Evolutionary conservation across 73 alveolate genomes (phyloP).

Genomic region (Paramecium biaurelia): DNA sequence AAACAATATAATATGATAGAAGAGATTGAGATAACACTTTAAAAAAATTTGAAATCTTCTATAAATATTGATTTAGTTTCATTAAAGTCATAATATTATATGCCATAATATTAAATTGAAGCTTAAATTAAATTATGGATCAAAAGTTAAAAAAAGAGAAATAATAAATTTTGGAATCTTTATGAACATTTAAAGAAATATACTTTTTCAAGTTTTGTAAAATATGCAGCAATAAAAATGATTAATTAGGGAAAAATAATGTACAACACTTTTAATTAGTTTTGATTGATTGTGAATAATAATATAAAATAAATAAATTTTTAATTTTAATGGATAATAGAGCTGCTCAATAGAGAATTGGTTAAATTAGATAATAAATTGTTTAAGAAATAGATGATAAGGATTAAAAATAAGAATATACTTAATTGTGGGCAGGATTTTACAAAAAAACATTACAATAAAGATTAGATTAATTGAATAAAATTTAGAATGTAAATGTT

Average conservation of each 20-base stretch:
- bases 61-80: neutral
- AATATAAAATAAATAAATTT: neutral
- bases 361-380: neutral
- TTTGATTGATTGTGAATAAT: neutral
- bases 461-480: slow-evolving; percentile 59
- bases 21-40: neutral
- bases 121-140: neutral
- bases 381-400: neutral
- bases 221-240: neutral
- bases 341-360: slow-evolving; percentile 25
- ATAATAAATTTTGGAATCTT: neutral
- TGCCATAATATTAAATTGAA: slow-evolving; percentile 16
- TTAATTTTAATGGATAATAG: neutral
- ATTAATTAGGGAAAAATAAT: neutral
- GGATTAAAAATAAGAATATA: neutral
- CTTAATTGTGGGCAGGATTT: slow-evolving; percentile 55
- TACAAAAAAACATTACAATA: slow-evolving; percentile 52
- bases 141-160: neutral
- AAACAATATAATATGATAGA: neutral
- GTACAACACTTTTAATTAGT: neutral
- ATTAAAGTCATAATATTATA: neutral
- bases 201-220: neutral
- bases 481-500: slow-evolving; percentile 34
- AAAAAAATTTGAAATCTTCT: neutral
- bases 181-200: neutral